A percentile compares a stretch with the other conserved stretches of the same genome.
These are phyloP conservation scores for Lachancea sp. DNA, from an alignment of 805 yeast species.

Conservation along the genomic window DNA sequence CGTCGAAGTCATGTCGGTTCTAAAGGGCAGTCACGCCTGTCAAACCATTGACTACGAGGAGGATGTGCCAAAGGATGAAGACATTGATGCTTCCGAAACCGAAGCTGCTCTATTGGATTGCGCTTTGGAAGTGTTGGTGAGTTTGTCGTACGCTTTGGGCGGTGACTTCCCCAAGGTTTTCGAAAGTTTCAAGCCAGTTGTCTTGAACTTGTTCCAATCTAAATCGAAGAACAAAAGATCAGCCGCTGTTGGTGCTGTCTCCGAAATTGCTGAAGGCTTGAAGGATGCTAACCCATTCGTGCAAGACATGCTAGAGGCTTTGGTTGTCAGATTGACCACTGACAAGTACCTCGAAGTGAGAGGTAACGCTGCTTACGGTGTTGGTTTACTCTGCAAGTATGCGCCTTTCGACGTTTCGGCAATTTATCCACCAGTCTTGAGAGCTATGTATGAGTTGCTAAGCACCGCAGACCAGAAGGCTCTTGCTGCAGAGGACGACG, in stretches of 20 bases:
- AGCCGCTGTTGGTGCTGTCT: slow-evolving; percentile 79
- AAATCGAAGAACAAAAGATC: slow-evolving; percentile 72
- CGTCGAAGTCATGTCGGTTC: slow-evolving; percentile 59
- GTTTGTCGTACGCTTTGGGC: slow-evolving; percentile 70
- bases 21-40: slow-evolving; percentile 78
- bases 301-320: slow-evolving; percentile 62
- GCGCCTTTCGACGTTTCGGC: slow-evolving; percentile 50
- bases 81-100: slow-evolving; percentile 50
- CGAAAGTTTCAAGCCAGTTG: slow-evolving; percentile 58
- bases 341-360: slow-evolving; percentile 82
- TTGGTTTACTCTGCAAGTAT: slow-evolving; percentile 61
- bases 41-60: slow-evolving; percentile 72
- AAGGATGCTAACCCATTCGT: slow-evolving; percentile 58
- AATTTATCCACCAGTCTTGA: slow-evolving; percentile 62
- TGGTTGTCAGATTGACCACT: slow-evolving; percentile 61
- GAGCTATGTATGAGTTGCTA: slow-evolving; percentile 61
- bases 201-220: slow-evolving; percentile 51
- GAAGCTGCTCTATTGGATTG: slow-evolving; percentile 73
- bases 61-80: slow-evolving; percentile 49
- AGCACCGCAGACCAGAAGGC: slow-evolving; percentile 74
- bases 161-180: slow-evolving; percentile 72
- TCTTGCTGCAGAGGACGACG: slow-evolving; percentile 47
- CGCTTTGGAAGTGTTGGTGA: slow-evolving; percentile 78
- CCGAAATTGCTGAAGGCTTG: slow-evolving; percentile 79
- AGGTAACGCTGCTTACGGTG: slow-evolving; percentile 94